These are phyloP conservation scores for Zalerion maritima DNA, from an alignment of 495 filamentous ascomycete genomes.

Conservation along the genomic window DNA sequence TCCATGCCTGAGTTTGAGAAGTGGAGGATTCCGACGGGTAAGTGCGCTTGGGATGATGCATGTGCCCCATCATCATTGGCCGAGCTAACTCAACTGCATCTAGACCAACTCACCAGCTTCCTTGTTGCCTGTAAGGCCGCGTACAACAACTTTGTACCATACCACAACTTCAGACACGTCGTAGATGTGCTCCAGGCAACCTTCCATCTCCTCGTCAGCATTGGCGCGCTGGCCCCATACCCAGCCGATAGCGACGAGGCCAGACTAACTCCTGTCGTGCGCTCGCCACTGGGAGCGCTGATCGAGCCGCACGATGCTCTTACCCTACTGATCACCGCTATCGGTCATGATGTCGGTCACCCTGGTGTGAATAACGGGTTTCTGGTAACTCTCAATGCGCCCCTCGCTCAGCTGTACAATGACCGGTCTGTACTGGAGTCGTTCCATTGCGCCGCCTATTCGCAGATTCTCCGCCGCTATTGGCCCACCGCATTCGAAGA, in stretches of 20 bases:
- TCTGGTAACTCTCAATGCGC: slow-evolving; percentile 79
- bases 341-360: slow-evolving; percentile 95
- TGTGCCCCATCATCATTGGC: slow-evolving; percentile 3
- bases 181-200: slow-evolving; percentile 89
- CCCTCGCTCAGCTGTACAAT: slow-evolving; percentile 94
- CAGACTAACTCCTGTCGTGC: slow-evolving; percentile 9
- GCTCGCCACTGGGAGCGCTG: slow-evolving; percentile 53
- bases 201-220: slow-evolving; percentile 78
- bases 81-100: slow-evolving; percentile 15
- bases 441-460: slow-evolving; percentile 95
- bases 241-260: slow-evolving; percentile 17
- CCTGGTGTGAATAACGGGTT: slow-evolving; percentile 98
- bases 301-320: slow-evolving; percentile 75
- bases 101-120: slow-evolving; percentile 60
- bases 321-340: slow-evolving; percentile 80
- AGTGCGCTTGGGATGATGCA: slow-evolving; percentile 10
- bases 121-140: slow-evolving; percentile 69
- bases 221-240: slow-evolving; percentile 64
- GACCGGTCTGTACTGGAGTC: slow-evolving; percentile 94
- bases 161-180: slow-evolving; percentile 97
- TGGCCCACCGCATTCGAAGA: slow-evolving; percentile 75
- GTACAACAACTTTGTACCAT: slow-evolving; percentile 93
- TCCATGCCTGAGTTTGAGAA: slow-evolving; percentile 63
- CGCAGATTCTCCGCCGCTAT: slow-evolving; percentile 82
- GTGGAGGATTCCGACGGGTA: slow-evolving; percentile 65